These are phyloP conservation scores for Gigaspora rosea DNA, from an alignment of 192 early-diverging fungal species.

Conservation along the genomic window DNA sequence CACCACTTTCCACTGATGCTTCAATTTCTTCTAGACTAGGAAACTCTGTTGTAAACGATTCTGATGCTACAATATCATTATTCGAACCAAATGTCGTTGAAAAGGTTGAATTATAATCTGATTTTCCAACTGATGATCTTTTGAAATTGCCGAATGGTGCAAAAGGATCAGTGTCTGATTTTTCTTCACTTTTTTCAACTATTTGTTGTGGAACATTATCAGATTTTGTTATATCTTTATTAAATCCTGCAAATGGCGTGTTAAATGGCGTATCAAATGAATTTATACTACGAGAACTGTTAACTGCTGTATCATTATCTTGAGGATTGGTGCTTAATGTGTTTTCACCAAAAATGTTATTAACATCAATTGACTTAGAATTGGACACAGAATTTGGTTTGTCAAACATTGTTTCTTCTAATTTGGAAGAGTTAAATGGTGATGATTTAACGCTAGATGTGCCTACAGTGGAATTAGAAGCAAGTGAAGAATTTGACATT, in stretches of 20 bases:
- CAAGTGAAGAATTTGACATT: conserved; percentile 19
- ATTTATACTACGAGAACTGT: neutral
- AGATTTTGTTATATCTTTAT: neutral
- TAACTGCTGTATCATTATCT: neutral
- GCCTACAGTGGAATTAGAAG: conserved; percentile 20
- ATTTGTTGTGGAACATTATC: neutral
- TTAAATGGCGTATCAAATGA: conserved; percentile 11
- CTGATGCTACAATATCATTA: conserved; percentile 11
- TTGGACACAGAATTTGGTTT: conserved; percentile 18
- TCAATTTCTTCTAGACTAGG: conserved; percentile 28
- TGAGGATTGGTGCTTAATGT: neutral
- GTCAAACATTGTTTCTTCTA: neutral
- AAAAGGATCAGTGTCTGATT: conserved; percentile 18
- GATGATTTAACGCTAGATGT: conserved; percentile 9
- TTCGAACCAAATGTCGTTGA: neutral
- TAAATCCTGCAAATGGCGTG: neutral
- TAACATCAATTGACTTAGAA: conserved; percentile 14
- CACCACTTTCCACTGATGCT: neutral
- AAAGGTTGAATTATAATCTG: conserved; percentile 14
- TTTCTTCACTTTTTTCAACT: neutral
- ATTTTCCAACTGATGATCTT: neutral
- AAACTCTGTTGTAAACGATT: conserved; percentile 27
- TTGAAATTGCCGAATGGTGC: conserved; percentile 13
- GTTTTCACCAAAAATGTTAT: conserved; percentile 1
- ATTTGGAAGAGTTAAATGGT: neutral